Percentiles rank a stretch among this genome's conserved stretches.
These are phyloP conservation scores for Marasmius sp. DNA, from an alignment of 1,284 basidiomycete species.

Conservation along the genomic window DNA sequence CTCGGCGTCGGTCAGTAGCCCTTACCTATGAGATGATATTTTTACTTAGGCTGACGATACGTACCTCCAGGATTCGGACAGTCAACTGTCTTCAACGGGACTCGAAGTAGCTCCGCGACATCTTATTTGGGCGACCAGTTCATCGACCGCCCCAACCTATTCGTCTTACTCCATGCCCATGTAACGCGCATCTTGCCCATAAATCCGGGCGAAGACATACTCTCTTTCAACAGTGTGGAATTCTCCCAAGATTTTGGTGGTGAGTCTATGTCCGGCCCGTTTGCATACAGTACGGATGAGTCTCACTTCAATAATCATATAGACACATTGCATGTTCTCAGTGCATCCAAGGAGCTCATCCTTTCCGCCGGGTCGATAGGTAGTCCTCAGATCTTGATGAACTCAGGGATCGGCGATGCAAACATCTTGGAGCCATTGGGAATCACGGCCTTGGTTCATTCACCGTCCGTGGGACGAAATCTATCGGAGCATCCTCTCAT, in stretches of 20 bases:
- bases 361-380: constrained; percentile 4
- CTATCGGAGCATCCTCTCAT: constrained; percentile 7
- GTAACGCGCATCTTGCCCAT: constrained; percentile 3
- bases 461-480: constrained; percentile 10
- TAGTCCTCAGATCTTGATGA: constrained; percentile 6
- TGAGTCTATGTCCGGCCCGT: neutral
- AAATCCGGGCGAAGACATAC: neutral
- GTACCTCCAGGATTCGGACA: constrained; percentile 17
- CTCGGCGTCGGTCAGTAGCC: constrained; percentile 28
- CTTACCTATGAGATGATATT: neutral
- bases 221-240: neutral
- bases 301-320: neutral
- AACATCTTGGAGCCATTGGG: neutral
- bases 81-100: constrained; percentile 14
- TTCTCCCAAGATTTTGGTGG: neutral
- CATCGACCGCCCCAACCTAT: constrained; percentile 4
- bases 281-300: neutral
- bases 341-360: neutral
- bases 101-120: constrained; percentile 7
- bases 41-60: neutral
- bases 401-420: constrained; percentile 9
- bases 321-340: neutral
- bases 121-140: constrained; percentile 8
- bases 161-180: constrained; percentile 4
- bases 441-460: constrained; percentile 2